Evolutionary conservation across 108 stramenopile genomes (phyloP).

Genomic region (Cyclotella atomus): DNA sequence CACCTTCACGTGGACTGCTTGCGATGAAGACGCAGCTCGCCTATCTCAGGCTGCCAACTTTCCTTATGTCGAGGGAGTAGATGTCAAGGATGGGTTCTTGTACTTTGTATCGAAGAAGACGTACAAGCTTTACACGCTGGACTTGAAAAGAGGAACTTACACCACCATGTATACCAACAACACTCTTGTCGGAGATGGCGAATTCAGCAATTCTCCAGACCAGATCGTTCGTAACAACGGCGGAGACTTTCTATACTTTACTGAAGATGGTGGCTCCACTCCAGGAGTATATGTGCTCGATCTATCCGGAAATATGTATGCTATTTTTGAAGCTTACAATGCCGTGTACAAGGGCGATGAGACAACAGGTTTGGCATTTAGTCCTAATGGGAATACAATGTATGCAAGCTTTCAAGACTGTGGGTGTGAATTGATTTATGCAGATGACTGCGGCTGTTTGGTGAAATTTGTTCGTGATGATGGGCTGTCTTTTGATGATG

Average conservation of each 20-base stretch:
- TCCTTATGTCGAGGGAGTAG: constrained; percentile 58
- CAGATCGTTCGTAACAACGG: constrained; percentile 54
- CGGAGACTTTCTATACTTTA: constrained; percentile 59
- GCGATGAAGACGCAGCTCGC: constrained; percentile 27
- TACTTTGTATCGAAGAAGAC: constrained; percentile 59
- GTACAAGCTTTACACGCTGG: constrained; percentile 40
- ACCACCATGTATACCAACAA: constrained; percentile 16
- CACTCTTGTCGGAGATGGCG: constrained; percentile 27
- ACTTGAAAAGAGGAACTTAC: constrained; percentile 44
- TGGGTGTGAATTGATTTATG: constrained; percentile 25
- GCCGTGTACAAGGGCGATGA: constrained; percentile 44
- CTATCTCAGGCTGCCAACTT: constrained; percentile 40
- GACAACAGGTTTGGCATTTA: constrained; percentile 79
- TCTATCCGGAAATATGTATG: constrained; percentile 19
- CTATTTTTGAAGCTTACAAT: constrained; percentile 51
- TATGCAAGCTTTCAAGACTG: constrained; percentile 47
- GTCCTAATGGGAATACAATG: constrained; percentile 58
- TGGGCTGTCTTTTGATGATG: constrained; percentile 46
- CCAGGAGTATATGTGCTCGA: constrained; percentile 54
- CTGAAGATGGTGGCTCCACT: constrained; percentile 67
- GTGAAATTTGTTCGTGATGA: constrained; percentile 44
- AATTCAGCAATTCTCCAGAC: constrained; percentile 57
- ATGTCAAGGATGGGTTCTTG: constrained; percentile 38
- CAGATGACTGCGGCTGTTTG: constrained; percentile 42
- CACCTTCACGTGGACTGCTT: constrained; percentile 38